Percentiles rank a stretch among this genome's conserved stretches.
Evolutionary conservation across 1,139 yeast species (phyloP).

Genomic region (Pichia sp.): DNA sequence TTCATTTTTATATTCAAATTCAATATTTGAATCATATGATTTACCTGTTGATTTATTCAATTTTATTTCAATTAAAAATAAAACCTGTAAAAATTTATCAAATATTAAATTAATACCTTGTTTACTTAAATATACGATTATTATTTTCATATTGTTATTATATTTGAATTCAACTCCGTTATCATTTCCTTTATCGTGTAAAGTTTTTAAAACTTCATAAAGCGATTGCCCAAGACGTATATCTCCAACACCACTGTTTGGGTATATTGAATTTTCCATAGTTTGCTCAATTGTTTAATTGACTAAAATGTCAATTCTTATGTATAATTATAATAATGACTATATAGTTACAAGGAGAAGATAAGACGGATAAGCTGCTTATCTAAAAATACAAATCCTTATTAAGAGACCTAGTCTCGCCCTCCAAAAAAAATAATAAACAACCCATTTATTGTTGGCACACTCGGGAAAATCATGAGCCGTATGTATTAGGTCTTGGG

Average conservation of each 20-base stretch:
- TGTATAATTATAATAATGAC: too few relatives aligned
- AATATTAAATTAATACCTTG: conserved; percentile 35
- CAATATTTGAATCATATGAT: conserved; percentile 30
- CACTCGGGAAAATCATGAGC: too few relatives aligned
- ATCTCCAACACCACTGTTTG: conserved; percentile 6
- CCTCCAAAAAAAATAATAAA: too few relatives aligned
- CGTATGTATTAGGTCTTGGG: too few relatives aligned
- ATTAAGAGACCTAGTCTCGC: too few relatives aligned
- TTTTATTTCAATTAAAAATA: conserved; percentile 43
- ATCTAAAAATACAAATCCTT: too few relatives aligned
- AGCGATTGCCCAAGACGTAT: conserved; percentile 16
- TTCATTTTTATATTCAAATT: conserved; percentile 25
- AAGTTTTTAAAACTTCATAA: conserved; percentile 17
- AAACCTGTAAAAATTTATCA: conserved; percentile 36
- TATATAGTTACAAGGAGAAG: too few relatives aligned
- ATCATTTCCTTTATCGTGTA: conserved; percentile 14
- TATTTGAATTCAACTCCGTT: conserved; percentile 28
- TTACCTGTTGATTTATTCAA: not conserved
- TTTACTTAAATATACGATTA: conserved; percentile 18
- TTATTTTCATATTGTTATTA: not conserved
- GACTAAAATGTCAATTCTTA: too few relatives aligned
- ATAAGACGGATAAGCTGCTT: too few relatives aligned
- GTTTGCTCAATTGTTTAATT: not conserved
- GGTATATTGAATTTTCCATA: conserved; percentile 3
- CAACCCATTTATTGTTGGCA: too few relatives aligned